Evolutionary conservation across 2,329 filamentous ascomycete species (phyloP).

Genomic region (Nemania sp.): DNA sequence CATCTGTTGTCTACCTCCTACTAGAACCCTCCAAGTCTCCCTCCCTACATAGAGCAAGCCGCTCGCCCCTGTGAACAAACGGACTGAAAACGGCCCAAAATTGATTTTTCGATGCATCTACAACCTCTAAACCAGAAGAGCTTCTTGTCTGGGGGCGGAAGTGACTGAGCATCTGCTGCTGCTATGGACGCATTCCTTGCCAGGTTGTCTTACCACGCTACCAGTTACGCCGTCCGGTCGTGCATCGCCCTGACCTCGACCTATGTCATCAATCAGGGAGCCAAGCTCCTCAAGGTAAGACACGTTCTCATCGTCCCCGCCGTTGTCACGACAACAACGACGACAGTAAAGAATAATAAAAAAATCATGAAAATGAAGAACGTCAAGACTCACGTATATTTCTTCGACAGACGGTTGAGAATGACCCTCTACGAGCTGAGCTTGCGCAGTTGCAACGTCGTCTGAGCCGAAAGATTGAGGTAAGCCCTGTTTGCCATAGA

Average conservation of each 20-base stretch:
- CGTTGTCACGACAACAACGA: neutral
- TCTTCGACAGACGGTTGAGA: conserved; percentile 62
- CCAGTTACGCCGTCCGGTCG: conserved; percentile 90
- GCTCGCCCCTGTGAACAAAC: neutral
- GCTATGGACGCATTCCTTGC: conserved; percentile 72
- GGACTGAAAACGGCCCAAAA: neutral
- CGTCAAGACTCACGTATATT: conserved; percentile 3
- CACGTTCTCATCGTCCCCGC: too few relatives aligned
- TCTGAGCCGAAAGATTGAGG: conserved; percentile 84
- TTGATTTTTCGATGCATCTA: conserved; percentile 29
- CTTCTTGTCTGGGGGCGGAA: conserved; percentile 23
- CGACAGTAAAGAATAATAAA: too few relatives aligned
- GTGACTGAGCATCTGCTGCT: conserved; percentile 27
- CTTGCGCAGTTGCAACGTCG: conserved; percentile 72
- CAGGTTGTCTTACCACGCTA: conserved; percentile 67
- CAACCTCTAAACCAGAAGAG: conserved; percentile 14
- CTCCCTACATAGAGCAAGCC: too few relatives aligned
- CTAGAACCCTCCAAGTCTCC: too few relatives aligned
- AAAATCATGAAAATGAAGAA: neutral
- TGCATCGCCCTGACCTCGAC: conserved; percentile 83
- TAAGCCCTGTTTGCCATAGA: conserved; percentile 42
- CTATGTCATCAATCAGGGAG: conserved; percentile 83
- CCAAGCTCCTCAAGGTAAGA: conserved; percentile 67
- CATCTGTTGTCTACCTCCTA: too few relatives aligned
- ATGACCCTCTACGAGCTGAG: conserved; percentile 69